Conservation (phyloP, 2,329 filamentous ascomycete species). For the Aspergillus ochraceus region DNA sequence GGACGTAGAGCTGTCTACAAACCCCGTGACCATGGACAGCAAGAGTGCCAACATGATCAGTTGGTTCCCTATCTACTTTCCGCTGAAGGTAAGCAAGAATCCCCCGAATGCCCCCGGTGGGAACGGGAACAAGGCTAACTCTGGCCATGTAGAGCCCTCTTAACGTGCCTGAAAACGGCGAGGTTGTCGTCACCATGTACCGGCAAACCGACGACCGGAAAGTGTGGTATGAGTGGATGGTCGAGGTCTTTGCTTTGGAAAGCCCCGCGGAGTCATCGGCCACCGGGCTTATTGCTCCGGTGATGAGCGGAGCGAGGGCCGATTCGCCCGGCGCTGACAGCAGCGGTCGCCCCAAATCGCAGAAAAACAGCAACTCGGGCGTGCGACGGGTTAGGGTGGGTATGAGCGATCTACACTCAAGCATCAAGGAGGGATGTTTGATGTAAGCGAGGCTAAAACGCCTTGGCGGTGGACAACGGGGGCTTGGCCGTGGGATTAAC, state of each 20-base stretch:
- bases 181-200: constrained; percentile 93
- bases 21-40: constrained; percentile 84
- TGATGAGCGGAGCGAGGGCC: constrained; percentile 32
- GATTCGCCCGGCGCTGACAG: constrained; percentile 26
- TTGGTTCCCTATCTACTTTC: constrained; percentile 99
- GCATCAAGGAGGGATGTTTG: constrained; percentile 50
- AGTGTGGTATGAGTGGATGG: constrained; percentile 98
- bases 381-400: constrained; percentile 39
- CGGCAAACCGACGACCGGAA: constrained; percentile 90
- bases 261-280: constrained; percentile 16
- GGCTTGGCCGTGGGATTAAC: background rate
- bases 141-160: constrained; percentile 67
- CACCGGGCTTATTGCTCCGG: constrained; percentile 20
- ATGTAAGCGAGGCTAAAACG: constrained; percentile 37
- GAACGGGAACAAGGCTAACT: background rate
- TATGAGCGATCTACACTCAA: constrained; percentile 49
- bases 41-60: constrained; percentile 99
- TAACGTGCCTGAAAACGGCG: constrained; percentile 78
- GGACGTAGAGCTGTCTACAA: constrained; percentile 83
- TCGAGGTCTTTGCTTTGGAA: constrained; percentile 70
- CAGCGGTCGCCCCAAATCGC: constrained; percentile 6
- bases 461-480: background rate
- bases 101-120: background rate
- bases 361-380: constrained; percentile 13
- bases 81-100: constrained; percentile 69